These are phyloP conservation scores for Tephrocybe rancida DNA, from an alignment of 768 basidiomycete genomes.

Conservation along the genomic window DNA sequence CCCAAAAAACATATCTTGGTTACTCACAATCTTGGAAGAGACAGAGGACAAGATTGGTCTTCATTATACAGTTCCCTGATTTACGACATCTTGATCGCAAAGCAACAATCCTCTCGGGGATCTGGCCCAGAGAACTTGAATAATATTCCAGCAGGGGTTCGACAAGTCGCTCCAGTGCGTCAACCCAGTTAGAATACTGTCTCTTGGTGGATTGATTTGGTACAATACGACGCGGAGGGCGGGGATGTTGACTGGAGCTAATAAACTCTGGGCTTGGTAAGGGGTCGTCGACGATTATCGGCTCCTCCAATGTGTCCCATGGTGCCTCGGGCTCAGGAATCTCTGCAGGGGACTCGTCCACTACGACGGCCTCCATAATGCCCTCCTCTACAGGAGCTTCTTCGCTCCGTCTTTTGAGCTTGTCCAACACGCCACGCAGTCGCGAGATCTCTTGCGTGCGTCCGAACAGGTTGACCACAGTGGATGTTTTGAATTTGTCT, in stretches of 20 bases:
- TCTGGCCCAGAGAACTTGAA: background rate
- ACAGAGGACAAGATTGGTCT: slow-evolving; percentile 5
- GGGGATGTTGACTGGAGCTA: no score
- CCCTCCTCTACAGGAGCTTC: background rate
- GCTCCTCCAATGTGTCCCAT: background rate
- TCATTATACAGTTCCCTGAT: background rate
- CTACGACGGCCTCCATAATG: background rate
- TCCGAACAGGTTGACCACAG: slow-evolving; percentile 1
- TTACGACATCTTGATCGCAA: background rate
- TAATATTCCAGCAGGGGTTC: background rate
- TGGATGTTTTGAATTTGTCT: slow-evolving; percentile 17
- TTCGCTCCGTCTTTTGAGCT: background rate
- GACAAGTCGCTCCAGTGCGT: background rate
- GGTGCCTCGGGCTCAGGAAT: background rate
- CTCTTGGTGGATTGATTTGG: background rate
- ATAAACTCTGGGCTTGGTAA: background rate
- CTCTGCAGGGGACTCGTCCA: no score
- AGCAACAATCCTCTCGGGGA: background rate
- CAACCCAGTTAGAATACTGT: background rate
- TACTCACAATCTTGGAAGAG: slow-evolving; percentile 11
- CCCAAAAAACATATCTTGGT: background rate
- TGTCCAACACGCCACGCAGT: background rate
- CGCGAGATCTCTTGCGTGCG: background rate
- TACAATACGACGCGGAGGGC: background rate
- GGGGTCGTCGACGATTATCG: background rate